phyloP scores from a whole-genome alignment of 352 stramenopile genomes.

The Globisporangium heterothallicum region DNA sequence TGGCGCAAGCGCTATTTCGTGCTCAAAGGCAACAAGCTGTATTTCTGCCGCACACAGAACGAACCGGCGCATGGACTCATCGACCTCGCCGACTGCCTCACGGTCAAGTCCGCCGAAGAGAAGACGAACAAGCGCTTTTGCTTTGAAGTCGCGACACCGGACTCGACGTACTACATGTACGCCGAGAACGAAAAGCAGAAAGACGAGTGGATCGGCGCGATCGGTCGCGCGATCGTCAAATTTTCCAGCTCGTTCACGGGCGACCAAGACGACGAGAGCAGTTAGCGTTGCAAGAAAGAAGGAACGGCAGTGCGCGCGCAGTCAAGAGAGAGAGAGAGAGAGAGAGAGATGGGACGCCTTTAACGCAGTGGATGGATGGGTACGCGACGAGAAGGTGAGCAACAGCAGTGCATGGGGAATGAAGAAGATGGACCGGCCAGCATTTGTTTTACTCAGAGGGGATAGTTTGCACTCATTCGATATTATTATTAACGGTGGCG shows the following conservation, averaged over 20 bases:
- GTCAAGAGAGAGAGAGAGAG: background rate
- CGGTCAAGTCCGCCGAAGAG: conserved; percentile 88
- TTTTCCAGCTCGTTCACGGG: conserved; percentile 95
- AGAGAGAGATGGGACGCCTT: background rate
- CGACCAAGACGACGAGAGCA: conserved; percentile 76
- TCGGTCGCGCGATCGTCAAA: conserved; percentile 96
- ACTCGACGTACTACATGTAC: conserved; percentile 91
- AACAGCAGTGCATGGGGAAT: too few relatives aligned
- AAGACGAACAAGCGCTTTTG: conserved; percentile 91
- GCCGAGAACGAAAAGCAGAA: conserved; percentile 89
- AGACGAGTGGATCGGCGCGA: conserved; percentile 92
- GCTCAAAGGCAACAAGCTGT: conserved; percentile 90
- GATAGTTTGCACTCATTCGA: too few relatives aligned
- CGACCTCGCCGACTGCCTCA: conserved; percentile 86
- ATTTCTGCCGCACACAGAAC: conserved; percentile 73
- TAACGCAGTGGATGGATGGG: too few relatives aligned
- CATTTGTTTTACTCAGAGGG: too few relatives aligned
- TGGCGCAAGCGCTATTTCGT: conserved; percentile 90
- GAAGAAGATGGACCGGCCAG: too few relatives aligned
- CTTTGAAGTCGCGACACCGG: conserved; percentile 86
- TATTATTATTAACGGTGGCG: background rate
- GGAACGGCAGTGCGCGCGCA: background rate
- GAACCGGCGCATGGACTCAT: conserved; percentile 86
- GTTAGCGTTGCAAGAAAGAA: conserved; percentile 4
- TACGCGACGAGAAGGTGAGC: too few relatives aligned